These are phyloP conservation scores for Pyricularia pennisetigena DNA, from an alignment of 2,329 filamentous ascomycete species.

Conservation along the genomic window DNA sequence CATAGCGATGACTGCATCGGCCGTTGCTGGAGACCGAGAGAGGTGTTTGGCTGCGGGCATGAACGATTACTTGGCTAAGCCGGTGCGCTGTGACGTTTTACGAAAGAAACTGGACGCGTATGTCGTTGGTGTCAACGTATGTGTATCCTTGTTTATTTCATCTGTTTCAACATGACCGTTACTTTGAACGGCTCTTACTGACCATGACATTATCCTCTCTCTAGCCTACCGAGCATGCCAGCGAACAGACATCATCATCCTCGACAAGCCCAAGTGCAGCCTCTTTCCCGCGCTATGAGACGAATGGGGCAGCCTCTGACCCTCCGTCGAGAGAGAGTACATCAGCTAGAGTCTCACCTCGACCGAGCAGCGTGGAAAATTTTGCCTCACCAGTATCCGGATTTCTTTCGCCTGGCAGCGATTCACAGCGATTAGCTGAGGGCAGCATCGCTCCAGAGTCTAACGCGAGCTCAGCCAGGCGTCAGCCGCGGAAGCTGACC, in stretches of 20 bases:
- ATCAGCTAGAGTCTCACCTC: background rate
- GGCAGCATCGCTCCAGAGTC: background rate
- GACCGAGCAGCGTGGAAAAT: background rate
- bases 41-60: slow-evolving; percentile 42
- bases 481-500: slow-evolving; percentile 29
- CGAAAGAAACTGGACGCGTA: slow-evolving; percentile 68
- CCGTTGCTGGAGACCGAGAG: slow-evolving; percentile 43
- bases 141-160: slow-evolving; percentile 5
- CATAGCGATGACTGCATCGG: slow-evolving; percentile 45
- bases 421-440: slow-evolving; percentile 7
- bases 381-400: background rate
- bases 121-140: slow-evolving; percentile 26
- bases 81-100: slow-evolving; percentile 68
- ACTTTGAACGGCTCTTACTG: slow-evolving; percentile 13
- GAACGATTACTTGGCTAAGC: slow-evolving; percentile 45
- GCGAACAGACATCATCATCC: background rate
- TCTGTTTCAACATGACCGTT: slow-evolving; percentile 13
- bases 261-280: background rate
- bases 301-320: background rate
- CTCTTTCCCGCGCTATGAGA: background rate
- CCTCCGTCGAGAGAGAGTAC: background rate
- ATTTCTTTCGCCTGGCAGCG: background rate
- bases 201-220: slow-evolving; percentile 18
- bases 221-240: background rate
- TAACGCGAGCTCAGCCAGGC: slow-evolving; percentile 14